Evolutionary conservation across 1,139 yeast genomes (phyloP), one percentile per base, ranked within the genome.

Genomic region (Suhomyces yuchorum): DNA sequence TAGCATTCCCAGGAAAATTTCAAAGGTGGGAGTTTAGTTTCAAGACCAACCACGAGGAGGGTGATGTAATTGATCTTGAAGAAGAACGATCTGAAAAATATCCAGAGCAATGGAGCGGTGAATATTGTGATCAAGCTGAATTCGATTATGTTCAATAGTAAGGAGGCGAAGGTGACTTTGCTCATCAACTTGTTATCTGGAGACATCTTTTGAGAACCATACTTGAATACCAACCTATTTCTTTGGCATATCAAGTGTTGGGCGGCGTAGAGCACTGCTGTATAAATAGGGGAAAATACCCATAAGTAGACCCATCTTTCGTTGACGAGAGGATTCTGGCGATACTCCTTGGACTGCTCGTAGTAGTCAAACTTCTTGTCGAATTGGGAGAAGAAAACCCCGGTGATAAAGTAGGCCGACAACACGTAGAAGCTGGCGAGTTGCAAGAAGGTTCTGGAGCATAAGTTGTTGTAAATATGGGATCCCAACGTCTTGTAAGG

Each of bases 281-380:
- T 42, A 37, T 59, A 58, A 32, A 71, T 62, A 7, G 75, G 57
- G 2, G 73, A 59, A 47, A 70, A 71, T 50, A 65, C 68, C 75
- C 79, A 78, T 56, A 70, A 76, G 58, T 74, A 85, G 4, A 84
- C 75, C 70, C 79, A 81, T 49, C 77, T 74, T 59, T 86, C 93
- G 58, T 85, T 87, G 46, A 84, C 62, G 45, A 77, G 72, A 1
- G 87, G 85, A 49, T 73, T 75, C 46, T 78, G 78, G 44, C 76
- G 66, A 55, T 72, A 76, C 70, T 82, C 70, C 62, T 78, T 67
- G 56, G 80, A 59, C 65, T 77, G 51, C 57, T 65, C 55, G 52
- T 67, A 71, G 52, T 67, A 73, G 36, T 70, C 62, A 32, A 53
- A 55, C 26, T 55, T 53, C 20, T 33, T 8, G 12, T 69, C 63